phyloP scores from a whole-genome alignment of 257 asterid species.

The Forsythia viridissima region DNA sequence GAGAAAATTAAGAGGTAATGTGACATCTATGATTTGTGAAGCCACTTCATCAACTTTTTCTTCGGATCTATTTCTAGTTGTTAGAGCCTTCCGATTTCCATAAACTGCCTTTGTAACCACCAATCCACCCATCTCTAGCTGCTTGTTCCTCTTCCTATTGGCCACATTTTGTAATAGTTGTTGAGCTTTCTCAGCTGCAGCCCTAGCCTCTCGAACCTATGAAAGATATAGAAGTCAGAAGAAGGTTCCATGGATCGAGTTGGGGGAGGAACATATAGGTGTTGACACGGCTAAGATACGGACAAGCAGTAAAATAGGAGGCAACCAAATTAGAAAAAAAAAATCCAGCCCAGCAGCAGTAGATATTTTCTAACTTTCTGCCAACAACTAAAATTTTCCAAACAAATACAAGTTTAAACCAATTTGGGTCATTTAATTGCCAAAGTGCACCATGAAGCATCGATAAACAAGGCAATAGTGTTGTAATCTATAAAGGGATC shows the following conservation, averaged over 20 bases:
- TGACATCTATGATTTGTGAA: conserved; percentile 75
- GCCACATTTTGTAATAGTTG: conserved; percentile 81
- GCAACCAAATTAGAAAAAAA: conserved; percentile 1
- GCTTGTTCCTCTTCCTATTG: conserved; percentile 73
- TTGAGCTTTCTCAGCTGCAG: conserved; percentile 94
- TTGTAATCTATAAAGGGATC: neutral
- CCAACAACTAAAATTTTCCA: neutral
- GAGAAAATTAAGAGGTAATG: conserved; percentile 84
- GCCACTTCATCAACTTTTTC: conserved; percentile 55
- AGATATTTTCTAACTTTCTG: neutral
- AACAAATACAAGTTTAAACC: neutral
- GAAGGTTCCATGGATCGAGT: neutral
- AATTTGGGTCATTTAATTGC: neutral
- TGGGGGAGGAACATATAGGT: neutral
- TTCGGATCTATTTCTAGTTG: conserved; percentile 39
- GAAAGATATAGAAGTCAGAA: conserved; percentile 2
- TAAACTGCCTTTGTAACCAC: conserved; percentile 70
- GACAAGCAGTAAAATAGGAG: neutral
- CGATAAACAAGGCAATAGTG: neutral
- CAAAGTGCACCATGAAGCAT: neutral
- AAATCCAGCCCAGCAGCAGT: conserved; percentile 14
- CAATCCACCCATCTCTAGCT: conserved; percentile 69
- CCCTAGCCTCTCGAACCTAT: conserved; percentile 77
- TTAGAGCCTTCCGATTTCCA: conserved; percentile 61
- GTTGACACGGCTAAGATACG: neutral